A percentile compares a stretch with the other conserved stretches of the same genome.
Evolutionary conservation across 108 stramenopile species (phyloP).

Genomic region (Chaetoceros muelleri): DNA sequence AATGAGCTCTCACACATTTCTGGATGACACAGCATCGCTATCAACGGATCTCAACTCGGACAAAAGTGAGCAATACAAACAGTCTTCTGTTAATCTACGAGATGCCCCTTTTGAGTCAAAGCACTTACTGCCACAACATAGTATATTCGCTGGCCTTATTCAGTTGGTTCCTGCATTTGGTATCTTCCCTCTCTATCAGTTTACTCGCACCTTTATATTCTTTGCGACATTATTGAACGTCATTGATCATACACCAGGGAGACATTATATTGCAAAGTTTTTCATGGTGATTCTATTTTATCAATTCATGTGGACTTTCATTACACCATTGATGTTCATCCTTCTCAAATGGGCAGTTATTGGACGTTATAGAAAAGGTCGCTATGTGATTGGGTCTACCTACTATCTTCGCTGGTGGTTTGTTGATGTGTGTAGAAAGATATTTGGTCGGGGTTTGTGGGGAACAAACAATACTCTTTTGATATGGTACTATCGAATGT

Average conservation of each 20-base stretch:
- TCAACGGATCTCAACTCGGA: not conserved
- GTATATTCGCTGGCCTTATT: conserved; percentile 11
- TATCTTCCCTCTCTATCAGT: conserved; percentile 34
- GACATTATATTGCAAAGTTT: conserved; percentile 17
- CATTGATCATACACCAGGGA: conserved; percentile 20
- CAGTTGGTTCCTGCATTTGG: conserved; percentile 29
- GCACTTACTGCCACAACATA: conserved; percentile 7
- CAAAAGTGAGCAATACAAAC: not conserved
- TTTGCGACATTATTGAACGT: conserved; percentile 23
- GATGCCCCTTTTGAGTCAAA: conserved; percentile 15
- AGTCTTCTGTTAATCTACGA: conserved; percentile 3
- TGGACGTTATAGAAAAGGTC: conserved; percentile 36
- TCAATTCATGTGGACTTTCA: conserved; percentile 25
- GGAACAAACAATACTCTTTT: conserved; percentile 19
- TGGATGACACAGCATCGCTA: not conserved
- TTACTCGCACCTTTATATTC: conserved; percentile 37
- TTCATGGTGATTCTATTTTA: conserved; percentile 29
- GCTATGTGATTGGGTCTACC: conserved; percentile 35
- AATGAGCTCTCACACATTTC: not conserved
- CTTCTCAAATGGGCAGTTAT: conserved; percentile 44
- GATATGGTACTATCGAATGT: conserved; percentile 27
- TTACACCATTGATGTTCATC: conserved; percentile 43
- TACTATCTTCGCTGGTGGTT: conserved; percentile 67
- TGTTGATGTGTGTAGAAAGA: conserved; percentile 32
- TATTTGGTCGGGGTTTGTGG: conserved; percentile 35